Base-by-base conservation (phyloP, 2,329 filamentous ascomycete genomes). In the Colletotrichum sansevieriae region DNA sequence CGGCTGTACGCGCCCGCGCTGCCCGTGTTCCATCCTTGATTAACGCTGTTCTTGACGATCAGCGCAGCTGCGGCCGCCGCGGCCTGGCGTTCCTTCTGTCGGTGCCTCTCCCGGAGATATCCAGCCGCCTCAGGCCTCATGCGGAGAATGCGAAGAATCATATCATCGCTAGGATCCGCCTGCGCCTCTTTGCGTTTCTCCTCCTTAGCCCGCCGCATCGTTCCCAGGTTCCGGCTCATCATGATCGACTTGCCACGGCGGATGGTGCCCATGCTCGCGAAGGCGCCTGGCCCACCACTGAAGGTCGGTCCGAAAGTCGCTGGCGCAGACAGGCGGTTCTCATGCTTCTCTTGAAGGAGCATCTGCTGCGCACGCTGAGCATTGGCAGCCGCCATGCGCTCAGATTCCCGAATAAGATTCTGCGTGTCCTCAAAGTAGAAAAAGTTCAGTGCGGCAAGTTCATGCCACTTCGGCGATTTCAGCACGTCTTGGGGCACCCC, bases 391-490 rank as follows among this genome's bases (percentile, higher is more conserved):
- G 95, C 95, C 92, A 99, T 99, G 64, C 93, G 89, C 80, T 99
- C 96, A 3, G 94, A 97, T n/a, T 94, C 97, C 58, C 95, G 92
- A 74, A 98, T 94, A 12, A 99, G 87, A 74, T 92, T 95, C 70
- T 97, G 93, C 1, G 94, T 97, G 37, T 92, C 88, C 75, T 98
- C 95, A 76, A 96, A 97, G 83, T 99, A 99, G 85, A 98, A 99
- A 86, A 98, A 99, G 83, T 97, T 97, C 71, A 99, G 88, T 71
- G 94, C 95, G 72, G 96, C 93, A 62, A 99, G 89, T 79, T 99
- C 96, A 83, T 98, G 95, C 84, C 97, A 99, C 86, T 99, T 99
- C 76, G 95, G 93, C 73, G 94, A 97, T 81, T 97, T 97, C 76
- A 99, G 87, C 37, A 98, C 91, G 78, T 98, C 95, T 51, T 93